These are phyloP conservation scores for Candolleomyces eurysporus DNA, from an alignment of 768 basidiomycete genomes.

Conservation along the genomic window DNA sequence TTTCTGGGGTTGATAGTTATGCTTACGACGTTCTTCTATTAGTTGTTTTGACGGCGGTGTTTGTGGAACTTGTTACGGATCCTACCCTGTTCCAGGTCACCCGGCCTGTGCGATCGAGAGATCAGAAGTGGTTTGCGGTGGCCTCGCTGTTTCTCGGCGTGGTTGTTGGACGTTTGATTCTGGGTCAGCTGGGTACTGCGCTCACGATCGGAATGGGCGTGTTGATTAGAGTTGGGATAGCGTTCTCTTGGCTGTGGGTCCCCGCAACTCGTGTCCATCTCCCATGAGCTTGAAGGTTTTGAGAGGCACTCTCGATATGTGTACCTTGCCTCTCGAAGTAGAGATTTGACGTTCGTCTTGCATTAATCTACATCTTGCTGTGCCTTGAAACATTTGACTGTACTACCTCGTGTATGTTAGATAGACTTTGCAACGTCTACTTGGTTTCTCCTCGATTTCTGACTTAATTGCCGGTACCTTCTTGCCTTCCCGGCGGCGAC, in stretches of 20 bases:
- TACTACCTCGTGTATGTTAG: too few species aligned
- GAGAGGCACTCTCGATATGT: background rate
- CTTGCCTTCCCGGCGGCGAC: too few species aligned
- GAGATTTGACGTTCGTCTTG: background rate
- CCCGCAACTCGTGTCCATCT: slow-evolving; percentile 34
- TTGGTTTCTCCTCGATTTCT: slow-evolving; percentile 20
- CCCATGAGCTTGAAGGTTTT: background rate
- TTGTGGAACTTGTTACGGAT: slow-evolving; percentile 78
- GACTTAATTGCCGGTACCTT: slow-evolving; percentile 65
- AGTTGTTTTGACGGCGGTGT: slow-evolving; percentile 64
- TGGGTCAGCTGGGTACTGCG: slow-evolving; percentile 58
- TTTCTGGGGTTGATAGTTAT: background rate
- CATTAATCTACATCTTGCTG: slow-evolving; percentile 46
- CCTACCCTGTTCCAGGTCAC: slow-evolving; percentile 66
- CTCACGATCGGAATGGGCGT: slow-evolving; percentile 63
- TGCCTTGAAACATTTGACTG: too few species aligned
- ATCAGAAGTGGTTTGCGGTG: slow-evolving; percentile 70
- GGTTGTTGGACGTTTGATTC: slow-evolving; percentile 58
- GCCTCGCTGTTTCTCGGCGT: slow-evolving; percentile 70
- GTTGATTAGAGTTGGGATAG: slow-evolving; percentile 57
- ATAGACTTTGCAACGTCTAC: too few species aligned
- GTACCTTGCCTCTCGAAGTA: slow-evolving; percentile 7
- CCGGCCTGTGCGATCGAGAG: slow-evolving; percentile 54
- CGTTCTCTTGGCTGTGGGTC: slow-evolving; percentile 65
- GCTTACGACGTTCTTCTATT: background rate